Evolutionary conservation across 2,329 filamentous ascomycete genomes (phyloP), one percentile per base, ranked within the genome.

Genomic region (Clonostachys sp.): DNA sequence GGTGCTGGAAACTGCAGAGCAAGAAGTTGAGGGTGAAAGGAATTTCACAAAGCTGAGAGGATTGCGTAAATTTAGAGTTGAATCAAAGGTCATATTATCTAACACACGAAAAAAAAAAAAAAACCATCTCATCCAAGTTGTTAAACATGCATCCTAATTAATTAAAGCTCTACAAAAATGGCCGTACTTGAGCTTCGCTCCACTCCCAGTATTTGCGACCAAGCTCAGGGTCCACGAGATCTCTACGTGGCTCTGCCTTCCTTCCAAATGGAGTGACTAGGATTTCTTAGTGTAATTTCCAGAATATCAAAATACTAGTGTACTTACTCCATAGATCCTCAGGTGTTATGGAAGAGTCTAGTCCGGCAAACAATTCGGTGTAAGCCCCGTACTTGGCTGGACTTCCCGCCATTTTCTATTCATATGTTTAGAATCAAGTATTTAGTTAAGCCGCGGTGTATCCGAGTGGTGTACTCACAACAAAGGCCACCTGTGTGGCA

Each of bases 321-420:
- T 35, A 44, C 54, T 42, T 52, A 59, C 60, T 52, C 60, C 63
- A 68, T 6, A 59, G 58, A 18, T 66, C 64, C 34, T 68, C 67
- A 3, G 62, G 42, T 2, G 65, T 72, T 10, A 77, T 61, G 0
- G 74, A 67, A 0, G 65, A 61, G 0, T 71, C 68, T 42, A 74
- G 58, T 0, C 64, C 73, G 6, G 73, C 70, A 50, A 67, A 79
- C 2, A 78, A 57, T 54, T 74, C 67, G 0, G 74, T 76, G 50
- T 74, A 77, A 0, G 73, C 73, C 4, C 74, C 74, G 36, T 66
- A 54, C n/a, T 64, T 53, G 4, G 58, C 13, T 5, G 61, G 57
- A 44, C 61, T 53, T 6, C 55, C 16, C 30, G 53, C 38, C 24
- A 34, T 18, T 40, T 45, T 45, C 47, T 48, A 35, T 20, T 5